Base-by-base conservation (phyloP, 2,329 filamentous ascomycete genomes). In the Colletotrichum spinosum region DNA sequence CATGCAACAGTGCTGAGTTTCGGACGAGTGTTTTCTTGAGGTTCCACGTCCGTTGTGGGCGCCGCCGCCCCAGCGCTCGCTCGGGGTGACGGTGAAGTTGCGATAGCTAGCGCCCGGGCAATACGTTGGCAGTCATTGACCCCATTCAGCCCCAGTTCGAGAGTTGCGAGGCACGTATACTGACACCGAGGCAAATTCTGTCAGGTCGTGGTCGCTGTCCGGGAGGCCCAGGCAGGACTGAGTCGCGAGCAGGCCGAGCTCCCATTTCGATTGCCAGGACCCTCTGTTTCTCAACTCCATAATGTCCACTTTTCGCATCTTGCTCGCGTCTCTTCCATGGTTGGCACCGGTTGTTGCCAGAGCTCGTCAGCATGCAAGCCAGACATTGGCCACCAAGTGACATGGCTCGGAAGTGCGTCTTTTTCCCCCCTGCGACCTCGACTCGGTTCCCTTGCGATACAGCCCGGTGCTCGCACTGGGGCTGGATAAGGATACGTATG, bases 271-370 rank as follows among this genome's bases (percentile, higher is more conserved):
- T 4, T 25, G 25, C 25, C 25, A 25, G 35, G 39, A 52, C 56
- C 42, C 55, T 54, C 51, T 55, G 15, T 48, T 39, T 38, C 37
- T 35, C 37, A 25, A 33, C 44, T 25, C 51, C 37, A 34, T 35
- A n/a, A 35, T 33, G 49, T 35, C 55, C 49, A 37, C 55, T 61
- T 56, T 39, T 44, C 15, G 59, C 42, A 25, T 44, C 17, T 53
- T 55, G 51, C 57, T 60, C 41, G 34, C 55, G 49, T 62, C 54
- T 25, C 44, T 50, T 38, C 62, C 52, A 55, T 65, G 37, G 46
- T 35, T 51, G 52, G 45, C 48, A 52, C 25, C 41, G 57, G 52
- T 34, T 42, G 41, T 51, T 49, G 41, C 15, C 51, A 52, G 52
- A 48, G 62, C 52, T 61, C 37, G 51, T 53, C 62, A 34, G 41